A percentile compares a stretch with the other conserved stretches of the same genome.
These are phyloP conservation scores for Epichloe gansuensis DNA, from an alignment of 2,329 filamentous ascomycete genomes.

Conservation along the genomic window DNA sequence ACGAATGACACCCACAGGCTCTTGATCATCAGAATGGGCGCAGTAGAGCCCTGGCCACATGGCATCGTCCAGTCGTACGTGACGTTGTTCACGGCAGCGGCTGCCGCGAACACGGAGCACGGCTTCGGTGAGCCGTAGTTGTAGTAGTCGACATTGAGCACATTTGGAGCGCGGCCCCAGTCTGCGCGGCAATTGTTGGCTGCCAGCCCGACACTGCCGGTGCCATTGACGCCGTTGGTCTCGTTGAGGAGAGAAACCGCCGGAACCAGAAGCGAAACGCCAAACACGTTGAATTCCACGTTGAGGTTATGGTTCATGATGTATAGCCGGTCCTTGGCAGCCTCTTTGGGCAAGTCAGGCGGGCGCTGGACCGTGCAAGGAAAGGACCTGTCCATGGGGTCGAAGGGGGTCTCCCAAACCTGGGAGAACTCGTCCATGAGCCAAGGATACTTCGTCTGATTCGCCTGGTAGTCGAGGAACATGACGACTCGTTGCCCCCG, in stretches of 20 bases:
- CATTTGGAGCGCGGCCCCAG: constrained; percentile 61
- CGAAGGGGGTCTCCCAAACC: constrained; percentile 89
- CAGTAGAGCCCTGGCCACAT: constrained; percentile 31
- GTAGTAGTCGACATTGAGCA: constrained; percentile 78
- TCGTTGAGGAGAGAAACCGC: constrained; percentile 55
- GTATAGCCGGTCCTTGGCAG: constrained; percentile 54
- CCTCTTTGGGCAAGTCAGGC: constrained; percentile 43
- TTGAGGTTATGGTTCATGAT: constrained; percentile 90
- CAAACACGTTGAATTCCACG: constrained; percentile 55
- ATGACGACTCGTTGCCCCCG: constrained; percentile 58
- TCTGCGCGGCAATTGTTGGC: constrained; percentile 45
- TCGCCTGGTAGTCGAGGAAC: constrained; percentile 75
- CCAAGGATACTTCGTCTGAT: constrained; percentile 69
- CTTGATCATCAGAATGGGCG: neutral
- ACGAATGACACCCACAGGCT: constrained; percentile 17
- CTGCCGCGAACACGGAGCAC: constrained; percentile 67
- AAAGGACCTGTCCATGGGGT: constrained; percentile 50
- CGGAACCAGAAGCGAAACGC: constrained; percentile 53
- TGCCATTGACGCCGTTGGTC: constrained; percentile 55
- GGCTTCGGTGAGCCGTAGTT: constrained; percentile 47
- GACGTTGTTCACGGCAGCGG: constrained; percentile 57
- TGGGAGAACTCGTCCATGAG: constrained; percentile 78
- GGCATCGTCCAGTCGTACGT: constrained; percentile 45
- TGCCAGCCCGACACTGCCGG: constrained; percentile 52
- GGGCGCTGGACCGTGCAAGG: constrained; percentile 71